A percentile compares a stretch with the other conserved stretches of the same genome.
Evolutionary conservation across 768 basidiomycete genomes (phyloP).

Genomic region (Tremella mesenterica): DNA sequence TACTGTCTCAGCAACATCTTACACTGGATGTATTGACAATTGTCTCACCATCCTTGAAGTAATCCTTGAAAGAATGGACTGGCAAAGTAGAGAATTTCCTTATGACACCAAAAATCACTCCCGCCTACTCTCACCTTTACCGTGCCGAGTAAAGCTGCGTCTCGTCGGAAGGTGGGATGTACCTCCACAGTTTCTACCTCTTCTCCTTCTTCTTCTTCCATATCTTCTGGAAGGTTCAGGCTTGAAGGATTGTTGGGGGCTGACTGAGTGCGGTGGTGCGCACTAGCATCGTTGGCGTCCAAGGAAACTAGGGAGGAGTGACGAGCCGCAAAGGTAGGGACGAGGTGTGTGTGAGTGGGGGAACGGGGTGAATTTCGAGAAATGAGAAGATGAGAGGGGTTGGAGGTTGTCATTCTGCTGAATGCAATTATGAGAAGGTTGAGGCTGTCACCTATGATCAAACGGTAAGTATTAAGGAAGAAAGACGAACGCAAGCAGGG

Average conservation of each 20-base stretch:
- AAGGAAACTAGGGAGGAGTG: conserved; percentile 2
- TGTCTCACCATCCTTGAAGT: conserved; percentile 56
- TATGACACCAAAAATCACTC: conserved; percentile 89
- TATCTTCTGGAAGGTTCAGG: background rate
- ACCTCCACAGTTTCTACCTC: conserved; percentile 56
- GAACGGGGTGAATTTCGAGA: conserved; percentile 34
- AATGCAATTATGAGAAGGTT: no score
- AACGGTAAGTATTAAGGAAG: no score
- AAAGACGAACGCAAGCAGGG: no score
- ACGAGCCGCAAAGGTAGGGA: conserved; percentile 23
- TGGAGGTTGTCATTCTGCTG: conserved; percentile 19
- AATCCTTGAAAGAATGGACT: conserved; percentile 94
- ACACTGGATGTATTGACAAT: background rate
- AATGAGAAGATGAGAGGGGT: conserved; percentile 38
- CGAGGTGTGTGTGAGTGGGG: conserved; percentile 38
- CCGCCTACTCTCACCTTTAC: conserved; percentile 84
- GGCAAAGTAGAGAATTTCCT: conserved; percentile 80
- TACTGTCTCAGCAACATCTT: background rate
- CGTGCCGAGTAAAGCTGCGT: conserved; percentile 64
- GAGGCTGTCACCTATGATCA: no score
- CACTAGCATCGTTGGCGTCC: background rate
- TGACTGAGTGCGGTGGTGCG: background rate
- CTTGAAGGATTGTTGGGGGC: background rate
- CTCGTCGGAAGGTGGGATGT: conserved; percentile 66
- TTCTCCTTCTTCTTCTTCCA: conserved; percentile 10